Percentiles rank a stretch among this genome's conserved stretches.
Evolutionary conservation across 2,329 filamentous ascomycete genomes (phyloP).

Genomic region (Arthroderma uncinatum): DNA sequence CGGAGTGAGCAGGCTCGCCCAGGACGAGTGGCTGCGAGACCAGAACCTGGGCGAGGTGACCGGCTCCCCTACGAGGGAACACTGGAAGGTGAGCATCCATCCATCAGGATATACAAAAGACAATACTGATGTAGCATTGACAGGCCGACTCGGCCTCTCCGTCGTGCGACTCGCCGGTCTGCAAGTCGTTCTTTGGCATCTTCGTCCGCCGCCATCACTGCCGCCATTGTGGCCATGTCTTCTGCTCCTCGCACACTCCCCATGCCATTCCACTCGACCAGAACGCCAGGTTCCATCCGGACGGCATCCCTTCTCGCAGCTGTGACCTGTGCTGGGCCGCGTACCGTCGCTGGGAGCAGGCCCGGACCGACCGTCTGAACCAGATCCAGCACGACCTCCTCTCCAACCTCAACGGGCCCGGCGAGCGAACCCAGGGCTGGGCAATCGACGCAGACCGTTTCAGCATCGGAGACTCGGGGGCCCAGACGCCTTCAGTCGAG

Average conservation of each 20-base stretch:
- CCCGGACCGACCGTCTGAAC: slow-evolving; percentile 39
- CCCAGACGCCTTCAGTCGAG: slow-evolving; percentile 12
- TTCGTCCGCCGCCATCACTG: slow-evolving; percentile 56
- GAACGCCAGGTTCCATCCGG: slow-evolving; percentile 51
- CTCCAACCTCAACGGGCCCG: slow-evolving; percentile 20
- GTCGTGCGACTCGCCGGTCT: slow-evolving; percentile 48
- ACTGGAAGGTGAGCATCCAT: slow-evolving; percentile 54
- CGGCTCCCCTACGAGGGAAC: slow-evolving; percentile 49
- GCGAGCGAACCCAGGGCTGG: slow-evolving; percentile 7
- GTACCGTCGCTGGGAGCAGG: slow-evolving; percentile 46
- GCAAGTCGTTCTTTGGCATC: slow-evolving; percentile 48
- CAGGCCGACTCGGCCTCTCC: slow-evolving; percentile 48
- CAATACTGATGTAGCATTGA: not conserved
- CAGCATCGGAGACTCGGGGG: slow-evolving; percentile 7
- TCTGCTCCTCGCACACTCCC: slow-evolving; percentile 49
- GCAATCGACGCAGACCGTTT: slow-evolving; percentile 15
- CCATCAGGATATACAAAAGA: not conserved
- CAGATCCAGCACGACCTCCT: slow-evolving; percentile 37
- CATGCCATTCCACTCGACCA: slow-evolving; percentile 51
- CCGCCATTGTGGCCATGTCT: slow-evolving; percentile 55
- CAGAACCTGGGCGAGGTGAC: slow-evolving; percentile 46
- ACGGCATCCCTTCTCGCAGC: slow-evolving; percentile 44
- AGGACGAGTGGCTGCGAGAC: slow-evolving; percentile 43
- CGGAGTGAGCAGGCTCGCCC: slow-evolving; percentile 38
- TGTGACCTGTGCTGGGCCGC: slow-evolving; percentile 52